Evolutionary conservation across 2,329 filamentous ascomycete genomes (phyloP).

Genomic region (Westerdykella aurantiaca): DNA sequence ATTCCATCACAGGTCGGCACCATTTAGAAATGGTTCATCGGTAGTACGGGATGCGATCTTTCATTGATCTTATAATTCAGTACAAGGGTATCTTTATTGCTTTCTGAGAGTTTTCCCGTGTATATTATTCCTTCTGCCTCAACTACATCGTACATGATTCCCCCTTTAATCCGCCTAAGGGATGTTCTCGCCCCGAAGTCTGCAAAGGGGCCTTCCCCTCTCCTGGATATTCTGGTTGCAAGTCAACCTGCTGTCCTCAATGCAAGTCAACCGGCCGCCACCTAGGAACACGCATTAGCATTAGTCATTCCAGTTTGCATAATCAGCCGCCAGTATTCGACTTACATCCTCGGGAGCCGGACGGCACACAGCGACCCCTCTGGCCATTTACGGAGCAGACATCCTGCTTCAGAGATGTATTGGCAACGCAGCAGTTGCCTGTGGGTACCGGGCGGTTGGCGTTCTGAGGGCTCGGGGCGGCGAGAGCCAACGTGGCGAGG

Average conservation of each 20-base stretch:
- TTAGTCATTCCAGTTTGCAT: background rate
- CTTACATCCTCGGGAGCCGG: conserved; percentile 20
- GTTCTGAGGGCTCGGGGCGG: conserved; percentile 18
- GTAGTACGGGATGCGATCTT: no score
- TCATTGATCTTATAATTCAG: no score
- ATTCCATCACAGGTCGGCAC: no score
- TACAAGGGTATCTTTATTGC: no score
- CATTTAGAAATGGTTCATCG: no score
- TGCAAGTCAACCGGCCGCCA: conserved; percentile 22
- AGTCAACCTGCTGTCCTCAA: conserved; percentile 18
- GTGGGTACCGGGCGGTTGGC: conserved; percentile 19
- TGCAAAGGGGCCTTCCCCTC: conserved; percentile 18
- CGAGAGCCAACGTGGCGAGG: conserved; percentile 16
- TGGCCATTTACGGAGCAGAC: conserved; percentile 26
- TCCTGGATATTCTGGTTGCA: conserved; percentile 22
- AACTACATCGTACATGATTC: conserved; percentile 4
- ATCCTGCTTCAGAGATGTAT: conserved; percentile 27
- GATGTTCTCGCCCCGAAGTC: conserved; percentile 4
- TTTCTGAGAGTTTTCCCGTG: no score
- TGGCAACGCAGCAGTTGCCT: conserved; percentile 21
- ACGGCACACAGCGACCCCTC: conserved; percentile 24
- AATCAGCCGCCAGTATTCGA: background rate
- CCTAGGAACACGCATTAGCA: conserved; percentile 10
- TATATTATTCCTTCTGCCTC: conserved; percentile 1
- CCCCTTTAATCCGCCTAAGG: background rate